Evolutionary conservation across 1,284 basidiomycete species (phyloP).

Genomic region (Pholiota adiposa): DNA sequence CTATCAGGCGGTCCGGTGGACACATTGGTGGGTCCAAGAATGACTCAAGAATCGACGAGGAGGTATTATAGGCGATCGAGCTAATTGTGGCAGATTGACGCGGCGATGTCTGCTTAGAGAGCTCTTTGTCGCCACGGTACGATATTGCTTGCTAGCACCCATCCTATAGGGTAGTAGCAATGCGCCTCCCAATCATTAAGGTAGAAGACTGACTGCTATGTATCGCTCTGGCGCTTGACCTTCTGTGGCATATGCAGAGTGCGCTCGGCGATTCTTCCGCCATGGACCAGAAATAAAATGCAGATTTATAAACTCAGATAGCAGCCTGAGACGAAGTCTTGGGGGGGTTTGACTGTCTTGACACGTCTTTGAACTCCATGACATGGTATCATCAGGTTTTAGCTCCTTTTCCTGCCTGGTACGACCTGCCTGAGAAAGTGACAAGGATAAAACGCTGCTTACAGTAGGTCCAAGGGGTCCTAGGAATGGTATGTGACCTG

Average conservation of each 20-base stretch:
- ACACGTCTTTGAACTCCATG: background rate
- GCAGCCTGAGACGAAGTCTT: background rate
- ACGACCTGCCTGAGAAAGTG: background rate
- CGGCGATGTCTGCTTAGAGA: background rate
- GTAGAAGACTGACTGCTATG: background rate
- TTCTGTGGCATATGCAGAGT: conserved; percentile 4
- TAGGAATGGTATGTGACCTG: background rate
- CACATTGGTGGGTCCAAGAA: background rate
- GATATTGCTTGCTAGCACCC: background rate
- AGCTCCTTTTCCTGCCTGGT: background rate
- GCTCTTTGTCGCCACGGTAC: background rate
- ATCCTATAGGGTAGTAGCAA: background rate
- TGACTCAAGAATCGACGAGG: background rate
- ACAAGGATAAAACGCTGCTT: background rate
- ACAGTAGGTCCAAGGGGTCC: background rate
- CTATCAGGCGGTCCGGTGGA: background rate
- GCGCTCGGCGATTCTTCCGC: conserved; percentile 5
- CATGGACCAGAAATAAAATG: background rate
- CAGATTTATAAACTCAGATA: conserved; percentile 7
- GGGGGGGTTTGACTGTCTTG: background rate
- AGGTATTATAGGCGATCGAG: background rate
- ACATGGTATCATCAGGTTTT: background rate
- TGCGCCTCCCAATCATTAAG: background rate
- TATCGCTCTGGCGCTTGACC: background rate
- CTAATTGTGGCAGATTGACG: background rate